These are phyloP conservation scores for Aspergillus thermomutatus DNA, from an alignment of 2,329 filamentous ascomycete genomes.

Conservation along the genomic window DNA sequence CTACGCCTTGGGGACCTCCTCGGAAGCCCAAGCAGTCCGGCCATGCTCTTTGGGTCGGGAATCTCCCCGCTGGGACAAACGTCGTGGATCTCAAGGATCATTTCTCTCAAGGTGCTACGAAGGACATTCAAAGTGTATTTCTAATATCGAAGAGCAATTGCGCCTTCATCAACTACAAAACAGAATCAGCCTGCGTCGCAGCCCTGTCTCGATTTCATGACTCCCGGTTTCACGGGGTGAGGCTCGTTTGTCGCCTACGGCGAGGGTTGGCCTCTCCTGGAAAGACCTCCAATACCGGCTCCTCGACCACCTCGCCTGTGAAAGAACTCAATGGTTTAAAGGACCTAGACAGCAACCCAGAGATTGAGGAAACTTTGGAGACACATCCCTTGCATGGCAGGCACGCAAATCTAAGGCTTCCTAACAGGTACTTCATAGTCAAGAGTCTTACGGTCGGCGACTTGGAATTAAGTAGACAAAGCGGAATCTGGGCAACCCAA, in stretches of 20 bases:
- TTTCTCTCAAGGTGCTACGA: slow-evolving; percentile 73
- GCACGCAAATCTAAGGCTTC: slow-evolving; percentile 36
- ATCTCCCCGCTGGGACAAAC: slow-evolving; percentile 78
- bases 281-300: slow-evolving; percentile 21
- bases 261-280: slow-evolving; percentile 48
- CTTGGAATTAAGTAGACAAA: slow-evolving; percentile 80
- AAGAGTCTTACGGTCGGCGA: slow-evolving; percentile 92
- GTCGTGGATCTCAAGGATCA: slow-evolving; percentile 85
- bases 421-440: slow-evolving; percentile 83
- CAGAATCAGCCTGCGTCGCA: slow-evolving; percentile 68
- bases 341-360: not conserved
- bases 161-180: slow-evolving; percentile 91
- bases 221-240: slow-evolving; percentile 79
- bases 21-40: slow-evolving; percentile 69
- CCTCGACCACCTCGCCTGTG: slow-evolving; percentile 52
- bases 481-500: slow-evolving; percentile 90
- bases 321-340: slow-evolving; percentile 23
- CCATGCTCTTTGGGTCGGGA: slow-evolving; percentile 94
- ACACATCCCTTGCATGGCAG: slow-evolving; percentile 10
- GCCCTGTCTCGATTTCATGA: slow-evolving; percentile 87
- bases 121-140: slow-evolving; percentile 81
- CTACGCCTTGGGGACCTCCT: slow-evolving; percentile 58
- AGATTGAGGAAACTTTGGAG: slow-evolving; percentile 10
- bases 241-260: slow-evolving; percentile 79
- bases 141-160: slow-evolving; percentile 97